These are phyloP conservation scores for Seiridium unicorne DNA, from an alignment of 2,329 filamentous ascomycete genomes.

Conservation along the genomic window DNA sequence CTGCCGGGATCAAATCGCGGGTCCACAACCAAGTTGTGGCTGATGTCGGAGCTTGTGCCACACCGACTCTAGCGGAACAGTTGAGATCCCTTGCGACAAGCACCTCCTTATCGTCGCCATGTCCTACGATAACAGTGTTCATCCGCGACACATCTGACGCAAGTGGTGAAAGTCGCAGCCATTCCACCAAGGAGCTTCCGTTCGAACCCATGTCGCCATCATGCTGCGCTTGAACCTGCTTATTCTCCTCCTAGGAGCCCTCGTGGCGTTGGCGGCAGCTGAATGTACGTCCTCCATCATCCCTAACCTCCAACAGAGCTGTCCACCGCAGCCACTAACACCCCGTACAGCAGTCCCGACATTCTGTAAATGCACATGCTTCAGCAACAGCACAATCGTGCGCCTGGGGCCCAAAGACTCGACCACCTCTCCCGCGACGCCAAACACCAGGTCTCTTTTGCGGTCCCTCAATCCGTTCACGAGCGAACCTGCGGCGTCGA, in stretches of 20 bases:
- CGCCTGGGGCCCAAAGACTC: slow-evolving; percentile 48
- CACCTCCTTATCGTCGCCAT: too few species aligned
- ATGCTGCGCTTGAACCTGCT: slow-evolving; percentile 25
- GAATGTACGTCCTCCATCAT: slow-evolving; percentile 33
- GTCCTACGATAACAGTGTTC: too few species aligned
- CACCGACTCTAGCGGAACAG: neutral
- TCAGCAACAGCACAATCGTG: slow-evolving; percentile 68
- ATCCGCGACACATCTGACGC: too few species aligned
- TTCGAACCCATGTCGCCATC: slow-evolving; percentile 1
- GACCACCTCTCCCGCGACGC: slow-evolving; percentile 19
- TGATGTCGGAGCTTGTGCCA: slow-evolving; percentile 1
- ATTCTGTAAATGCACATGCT: slow-evolving; percentile 71
- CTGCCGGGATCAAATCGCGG: neutral
- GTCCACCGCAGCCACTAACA: slow-evolving; percentile 16
- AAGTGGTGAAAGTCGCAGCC: too few species aligned
- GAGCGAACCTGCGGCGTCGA: slow-evolving; percentile 6
- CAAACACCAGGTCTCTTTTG: slow-evolving; percentile 17
- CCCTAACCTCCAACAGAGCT: too few species aligned
- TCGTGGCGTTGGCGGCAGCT: slow-evolving; percentile 33
- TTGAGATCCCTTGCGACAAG: too few species aligned
- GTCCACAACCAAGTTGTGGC: neutral
- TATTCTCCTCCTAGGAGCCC: slow-evolving; percentile 25
- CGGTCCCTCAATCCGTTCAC: slow-evolving; percentile 18
- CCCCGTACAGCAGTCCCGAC: slow-evolving; percentile 51
- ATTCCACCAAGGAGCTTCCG: too few species aligned